These are phyloP conservation scores for Blastocystis hominis DNA, from an alignment of 352 stramenopile genomes.

Conservation along the genomic window DNA sequence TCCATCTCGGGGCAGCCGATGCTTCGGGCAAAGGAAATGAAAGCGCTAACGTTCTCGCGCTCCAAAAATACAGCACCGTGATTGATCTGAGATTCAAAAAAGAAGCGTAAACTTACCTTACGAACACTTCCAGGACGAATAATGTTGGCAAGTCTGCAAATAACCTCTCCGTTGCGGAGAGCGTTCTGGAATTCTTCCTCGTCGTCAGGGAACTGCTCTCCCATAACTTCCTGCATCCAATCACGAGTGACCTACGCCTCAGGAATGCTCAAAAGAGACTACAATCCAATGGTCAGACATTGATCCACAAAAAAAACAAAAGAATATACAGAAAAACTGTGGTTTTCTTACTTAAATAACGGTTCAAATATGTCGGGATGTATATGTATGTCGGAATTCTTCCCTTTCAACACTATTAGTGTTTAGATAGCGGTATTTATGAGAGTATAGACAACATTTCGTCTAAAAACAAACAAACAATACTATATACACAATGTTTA, in stretches of 20 bases:
- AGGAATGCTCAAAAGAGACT: neutral
- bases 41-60: slow-evolving; percentile 33
- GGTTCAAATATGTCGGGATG: neutral
- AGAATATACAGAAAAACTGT: slow-evolving; percentile 21
- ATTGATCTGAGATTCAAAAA: slow-evolving; percentile 30
- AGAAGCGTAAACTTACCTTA: neutral
- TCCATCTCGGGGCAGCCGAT: slow-evolving; percentile 44
- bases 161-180: slow-evolving; percentile 25
- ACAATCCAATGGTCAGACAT: slow-evolving; percentile 56
- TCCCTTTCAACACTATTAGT: neutral
- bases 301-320: neutral
- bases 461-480: neutral
- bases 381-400: neutral
- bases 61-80: slow-evolving; percentile 3
- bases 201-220: slow-evolving; percentile 34
- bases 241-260: slow-evolving; percentile 17
- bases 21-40: slow-evolving; percentile 28
- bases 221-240: slow-evolving; percentile 55
- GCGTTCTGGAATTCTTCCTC: slow-evolving; percentile 49
- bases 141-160: slow-evolving; percentile 29
- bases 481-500: neutral
- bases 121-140: slow-evolving; percentile 36
- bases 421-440: neutral
- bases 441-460: neutral
- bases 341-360: neutral